Base-by-base conservation (phyloP, 345 rosid species). In the Turnera subulata region DNA sequence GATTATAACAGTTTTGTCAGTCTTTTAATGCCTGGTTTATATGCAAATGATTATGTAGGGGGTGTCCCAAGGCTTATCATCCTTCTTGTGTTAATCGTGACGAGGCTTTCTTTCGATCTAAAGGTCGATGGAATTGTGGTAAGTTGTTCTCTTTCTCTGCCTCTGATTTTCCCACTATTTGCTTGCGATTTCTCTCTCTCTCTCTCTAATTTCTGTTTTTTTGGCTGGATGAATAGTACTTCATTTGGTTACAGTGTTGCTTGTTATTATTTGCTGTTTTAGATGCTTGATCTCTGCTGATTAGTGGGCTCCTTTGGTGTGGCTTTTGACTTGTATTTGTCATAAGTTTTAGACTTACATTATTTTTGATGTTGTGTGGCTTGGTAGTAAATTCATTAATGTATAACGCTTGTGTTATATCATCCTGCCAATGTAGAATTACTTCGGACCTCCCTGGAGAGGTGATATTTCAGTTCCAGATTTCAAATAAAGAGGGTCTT, bases 71-170 rank as follows among this genome's bases (percentile, higher is more conserved):
- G 83, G 99, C 96, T 24, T 94, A 94, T 67, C 99, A 94, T 66
- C 80, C 96, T 51, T 53, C 95, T 19, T 94, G 99, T 69, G 92
- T 94, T 68, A 81, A 84, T 67, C 89, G 83, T 40, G 99, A 94
- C 49, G 97, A 88, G 53, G 86, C 87, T 25, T 94, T 90, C 76
- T 94, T 94, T 72, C 89, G 62, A 59, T 46, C 95, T 4, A 88
- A 76, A 78, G 97, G 95, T 42, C 78, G 82, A 70, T 94, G 99
- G 99, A 88, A 90, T 73, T 93, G 99, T 56, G 99, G 99, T 93
- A 76, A 76, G 96, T 68, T 54, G 24, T 1, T 20, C 11, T 9
- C 33, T n/a, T 1, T 19, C 11, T 6, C 33, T 14, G 44, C 11
- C 18, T 45, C 35, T 42, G n/a, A 38, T 61, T 53, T 44, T 8